Evolutionary conservation across 2,329 filamentous ascomycete species (phyloP), one percentile per base, ranked within the genome.

Genomic region (Zymoseptoria pseudotritici): DNA sequence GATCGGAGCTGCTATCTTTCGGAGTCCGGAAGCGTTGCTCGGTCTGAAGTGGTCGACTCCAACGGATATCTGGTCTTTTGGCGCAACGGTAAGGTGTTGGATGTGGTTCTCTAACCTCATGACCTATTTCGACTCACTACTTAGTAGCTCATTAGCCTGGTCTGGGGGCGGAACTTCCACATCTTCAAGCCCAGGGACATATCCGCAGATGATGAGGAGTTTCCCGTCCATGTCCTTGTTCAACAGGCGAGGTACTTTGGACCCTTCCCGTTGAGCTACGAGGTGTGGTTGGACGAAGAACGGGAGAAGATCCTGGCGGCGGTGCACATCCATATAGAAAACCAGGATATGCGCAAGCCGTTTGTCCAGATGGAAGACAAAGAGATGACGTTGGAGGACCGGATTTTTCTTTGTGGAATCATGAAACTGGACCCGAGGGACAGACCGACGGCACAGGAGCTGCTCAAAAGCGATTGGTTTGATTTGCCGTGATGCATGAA

Each of bases 381-480:
- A 55, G 72, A 75, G 61, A 66, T 76, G 20, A 69, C 63, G 3
- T 58, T 63, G 42, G 61, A 68, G 54, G 72, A 75, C 55, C 72
- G 69, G 58, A 63, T 58, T 17, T 78, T 78, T 63, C 63, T 78
- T 29, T 59, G 65, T 7, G 76, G 72, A 65, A 74, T 78, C n/a
- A 77, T 79, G 75, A 75, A 73, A 61, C 65, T 78, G 11, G 75
- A 78, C 60, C 74, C 73, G 54, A 72, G 73, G 59, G 76, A 78
- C 59, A 70, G 75, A 31, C 77, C 75, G 10, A 73, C 72, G n/a
- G 76, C 75, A 54, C 69, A 69, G 61, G 69, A 74, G 57, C 65
- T 77, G 26, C 63, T 76, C 49, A 62, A 70, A 58, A 74, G 77
- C 60, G 62, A 69, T 29, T 77, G 74, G 74, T 74, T 76, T 68